phyloP scores from a whole-genome alignment of 1,284 basidiomycete genomes.

The Tilletiaria anomala region DNA sequence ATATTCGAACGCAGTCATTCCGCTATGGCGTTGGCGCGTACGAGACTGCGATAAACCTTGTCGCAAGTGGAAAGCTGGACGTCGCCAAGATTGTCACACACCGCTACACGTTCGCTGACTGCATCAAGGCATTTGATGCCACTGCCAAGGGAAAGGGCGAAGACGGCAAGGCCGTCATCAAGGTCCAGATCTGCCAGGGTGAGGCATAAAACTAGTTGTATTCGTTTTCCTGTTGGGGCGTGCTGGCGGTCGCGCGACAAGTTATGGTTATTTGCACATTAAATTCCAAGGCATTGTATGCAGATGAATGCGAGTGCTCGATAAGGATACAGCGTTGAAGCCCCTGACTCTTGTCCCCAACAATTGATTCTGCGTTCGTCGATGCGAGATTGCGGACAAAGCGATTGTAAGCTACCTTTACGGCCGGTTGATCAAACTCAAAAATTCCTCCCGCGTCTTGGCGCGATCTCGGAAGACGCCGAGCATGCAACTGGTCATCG shows the following conservation, averaged over 20 bases:
- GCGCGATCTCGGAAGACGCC: slow-evolving; percentile 93
- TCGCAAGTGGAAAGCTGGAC: slow-evolving; percentile 45
- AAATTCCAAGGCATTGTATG: no score
- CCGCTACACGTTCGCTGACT: slow-evolving; percentile 44
- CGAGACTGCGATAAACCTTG: slow-evolving; percentile 46
- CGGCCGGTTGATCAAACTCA: slow-evolving; percentile 39
- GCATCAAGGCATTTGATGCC: slow-evolving; percentile 46
- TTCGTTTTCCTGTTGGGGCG: no score
- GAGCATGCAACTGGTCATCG: slow-evolving; percentile 96
- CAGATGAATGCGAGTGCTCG: no score
- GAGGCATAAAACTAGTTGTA: no score
- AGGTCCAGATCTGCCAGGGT: slow-evolving; percentile 44
- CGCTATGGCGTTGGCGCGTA: slow-evolving; percentile 66
- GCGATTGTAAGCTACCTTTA: no score
- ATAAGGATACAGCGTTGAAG: no score
- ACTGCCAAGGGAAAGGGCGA: slow-evolving; percentile 55
- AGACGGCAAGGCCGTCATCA: slow-evolving; percentile 46
- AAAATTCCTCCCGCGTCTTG: slow-evolving; percentile 82
- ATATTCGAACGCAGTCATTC: no score
- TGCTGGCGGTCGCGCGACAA: no score
- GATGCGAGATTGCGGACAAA: no score
- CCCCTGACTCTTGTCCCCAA: no score
- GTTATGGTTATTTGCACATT: no score
- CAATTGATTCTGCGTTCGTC: no score
- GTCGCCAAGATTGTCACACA: slow-evolving; percentile 50